These are phyloP conservation scores for Botrytis elliptica DNA, from an alignment of 2,329 filamentous ascomycete species.

Conservation along the genomic window DNA sequence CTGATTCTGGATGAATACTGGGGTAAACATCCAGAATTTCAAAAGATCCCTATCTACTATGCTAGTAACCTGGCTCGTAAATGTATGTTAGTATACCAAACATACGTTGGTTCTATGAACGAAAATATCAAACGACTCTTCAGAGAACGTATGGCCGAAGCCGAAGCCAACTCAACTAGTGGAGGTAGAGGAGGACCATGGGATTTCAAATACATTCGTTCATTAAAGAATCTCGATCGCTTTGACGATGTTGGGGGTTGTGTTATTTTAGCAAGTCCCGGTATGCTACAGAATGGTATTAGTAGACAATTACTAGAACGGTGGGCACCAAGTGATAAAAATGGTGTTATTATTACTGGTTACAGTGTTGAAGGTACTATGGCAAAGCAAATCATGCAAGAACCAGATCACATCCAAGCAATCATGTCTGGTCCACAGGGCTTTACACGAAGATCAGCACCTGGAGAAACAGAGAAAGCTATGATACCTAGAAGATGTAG, in stretches of 20 bases:
- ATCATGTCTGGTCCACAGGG: conserved; percentile 79
- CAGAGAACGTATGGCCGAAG: conserved; percentile 85
- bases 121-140: conserved; percentile 98
- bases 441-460: conserved; percentile 56
- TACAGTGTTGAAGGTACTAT: conserved; percentile 99
- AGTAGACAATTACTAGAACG: conserved; percentile 88
- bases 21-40: conserved; percentile 82
- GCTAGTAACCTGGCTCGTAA: conserved; percentile 91
- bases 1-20: conserved; percentile 97
- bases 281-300: conserved; percentile 97
- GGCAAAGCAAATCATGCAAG: conserved; percentile 92
- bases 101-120: conserved; percentile 98
- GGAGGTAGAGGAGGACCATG: conserved; percentile 81
- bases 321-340: conserved; percentile 95
- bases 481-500: conserved; percentile 92
- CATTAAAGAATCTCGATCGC: conserved; percentile 85
- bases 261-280: conserved; percentile 94
- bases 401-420: conserved; percentile 91
- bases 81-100: conserved; percentile 99
- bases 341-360: conserved; percentile 97
- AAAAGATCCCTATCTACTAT: conserved; percentile 94
- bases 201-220: conserved; percentile 95
- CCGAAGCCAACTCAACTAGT: conserved; percentile 74
- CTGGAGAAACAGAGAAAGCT: conserved; percentile 74
- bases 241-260: conserved; percentile 96